Base-by-base conservation (phyloP, 2,329 filamentous ascomycete species). In the Colletotrichum phormii region DNA sequence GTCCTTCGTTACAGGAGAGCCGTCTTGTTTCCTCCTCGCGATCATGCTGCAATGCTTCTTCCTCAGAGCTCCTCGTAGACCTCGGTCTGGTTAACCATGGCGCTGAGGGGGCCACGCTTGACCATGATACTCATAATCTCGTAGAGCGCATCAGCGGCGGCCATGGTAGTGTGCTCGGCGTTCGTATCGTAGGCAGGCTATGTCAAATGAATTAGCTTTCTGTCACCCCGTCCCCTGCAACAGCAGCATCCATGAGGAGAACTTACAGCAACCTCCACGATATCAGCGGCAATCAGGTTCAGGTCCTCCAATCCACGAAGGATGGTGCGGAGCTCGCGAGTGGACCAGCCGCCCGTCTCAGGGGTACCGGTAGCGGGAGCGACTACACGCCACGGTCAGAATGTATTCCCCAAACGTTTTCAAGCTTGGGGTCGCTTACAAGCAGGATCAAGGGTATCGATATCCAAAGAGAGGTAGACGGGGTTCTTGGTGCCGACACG, bases 61-160 rank as follows among this genome's bases (percentile, higher is more conserved):
- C 3, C 46, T 71, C 29, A 73, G 55, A 73, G 24, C 55, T 73
- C 71, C 46, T 73, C 71, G 35, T 61, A 70, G 31, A 37, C 29
- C 42, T 73, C 71, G 46, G 71, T 73, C 35, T 35, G 65, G 60
- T 73, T 73, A 31, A 64, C 62, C 66, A 71, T 73, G 66, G 71
- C 71, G 76, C 88, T 92, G 75, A 94, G 83, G 0, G 92, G 92
- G 0, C 93, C 93, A 77, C 91, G 91, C 87, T 95, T 94, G 18
- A 95, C 92, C 93, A 95, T 95, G 73, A 95, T 87, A 13, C 90
- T 94, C 89, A 95, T 93, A 60, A 95, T 89, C 82, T 96, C 93
- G 78, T 93, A 95, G 24, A 95, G 82, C 0, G 89, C 89, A 81
- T 95, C 82, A 5, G 91, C 91, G 2, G 91, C 91, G 1, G 91